Base-by-base conservation (phyloP, 2,329 filamentous ascomycete species). In the Metarhizium rileyi region DNA sequence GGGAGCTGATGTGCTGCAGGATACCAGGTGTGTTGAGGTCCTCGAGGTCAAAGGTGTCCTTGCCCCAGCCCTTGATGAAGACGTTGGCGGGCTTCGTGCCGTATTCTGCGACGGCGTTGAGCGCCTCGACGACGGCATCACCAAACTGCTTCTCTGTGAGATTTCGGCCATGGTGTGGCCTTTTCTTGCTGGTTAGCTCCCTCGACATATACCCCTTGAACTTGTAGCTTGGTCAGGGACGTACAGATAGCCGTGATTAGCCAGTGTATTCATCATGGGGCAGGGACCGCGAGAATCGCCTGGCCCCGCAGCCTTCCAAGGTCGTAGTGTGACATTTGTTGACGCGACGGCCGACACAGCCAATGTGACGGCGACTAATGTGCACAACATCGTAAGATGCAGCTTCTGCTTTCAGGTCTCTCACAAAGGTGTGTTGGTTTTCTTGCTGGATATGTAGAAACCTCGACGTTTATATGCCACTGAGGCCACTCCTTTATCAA, bases 191-290 rank as follows among this genome's bases (percentile, higher is more conserved):
- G 5, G 8, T 42, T 9, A 41, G 49, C 35, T 27, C 30, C 4
- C 27, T 7, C 12, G 8, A 28, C 8, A 33, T 14, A 14, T 12
- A 33, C 26, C 9, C n/a, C n/a, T n/a, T 26, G n/a, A 14, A 22
- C 22, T n/a, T 26, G 12, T 12, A 44, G 46, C 18, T 10, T 16
- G 23, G 16, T 4, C 38, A 18, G 18, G 23, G 25, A 26, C 50
- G 4, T 52, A 52, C 51, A 59, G 40, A 45, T 57, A 58, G 43
- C 55, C 56, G 50, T 58, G 57, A 41, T 58, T 55, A 28, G 57
- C 57, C 28, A 59, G 52, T 2, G 56, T 55, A 50, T 59, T 59
- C 16, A 58, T 48, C 56, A 59, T 58, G 10, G 56, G 57, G 48
- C 57, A 59, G 6, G 57, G 56, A 8, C 50, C 46, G 10, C 56